Base-by-base conservation (phyloP, 2,329 filamentous ascomycete genomes). In the Apiospora marii region DNA sequence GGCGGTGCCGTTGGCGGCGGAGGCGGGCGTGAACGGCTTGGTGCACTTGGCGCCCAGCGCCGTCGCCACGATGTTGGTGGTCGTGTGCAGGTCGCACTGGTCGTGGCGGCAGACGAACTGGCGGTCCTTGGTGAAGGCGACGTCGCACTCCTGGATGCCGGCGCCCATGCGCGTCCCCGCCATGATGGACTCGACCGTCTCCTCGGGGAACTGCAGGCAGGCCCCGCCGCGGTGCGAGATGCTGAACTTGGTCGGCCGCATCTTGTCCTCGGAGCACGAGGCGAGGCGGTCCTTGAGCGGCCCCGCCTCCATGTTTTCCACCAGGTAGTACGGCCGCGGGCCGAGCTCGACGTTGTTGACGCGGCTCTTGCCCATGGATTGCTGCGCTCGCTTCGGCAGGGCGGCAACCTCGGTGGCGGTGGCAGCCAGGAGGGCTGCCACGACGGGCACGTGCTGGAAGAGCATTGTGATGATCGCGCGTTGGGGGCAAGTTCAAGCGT, bases 61-160 rank as follows among this genome's bases (percentile, higher is more conserved):
- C 14, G 91, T 85, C 68, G 85, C 80, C 74, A 93, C 85, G 78
- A 93, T 92, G 82, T 93, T 89, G 78, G 91, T 92, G 12, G 91
- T 93, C 30, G 88, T 91, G 83, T 92, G 91, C 53, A 93, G 82
- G 77, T 93, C 91, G 81, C 91, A 93, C 75, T 92, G 88, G 67
- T 87, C 88, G 82, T 93, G 91, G 68, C 91, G 88, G 82, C 91
- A 93, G 64, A 93, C 91, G n/a, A 93, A 87, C 78, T 90, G 82
- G 43, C 86, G 85, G 80, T 93, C 91, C 75, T 84, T 86, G 73
- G 91, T 92, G 82, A 93, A 92, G 48, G 88, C 85, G 22, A 92
- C 90, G 79, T 93, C 91, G 80, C 91, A 93, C 81, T 93, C 91
- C 70, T 91, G 86, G 61, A 92, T 85, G 58, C 91, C 91, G 6